Evolutionary conservation across 495 filamentous ascomycete genomes (phyloP).

Genomic region (Ramalina peruviana): DNA sequence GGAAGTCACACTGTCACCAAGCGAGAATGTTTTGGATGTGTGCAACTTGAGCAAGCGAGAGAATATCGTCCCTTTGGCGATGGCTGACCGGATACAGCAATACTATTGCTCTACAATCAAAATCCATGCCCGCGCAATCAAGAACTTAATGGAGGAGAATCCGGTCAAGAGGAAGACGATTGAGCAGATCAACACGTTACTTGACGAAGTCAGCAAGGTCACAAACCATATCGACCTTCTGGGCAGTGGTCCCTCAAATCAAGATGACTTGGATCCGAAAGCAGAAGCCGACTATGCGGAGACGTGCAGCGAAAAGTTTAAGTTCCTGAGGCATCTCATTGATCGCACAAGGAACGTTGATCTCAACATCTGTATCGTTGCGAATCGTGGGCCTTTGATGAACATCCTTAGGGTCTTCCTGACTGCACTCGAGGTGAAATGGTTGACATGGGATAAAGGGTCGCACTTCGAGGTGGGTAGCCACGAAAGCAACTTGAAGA

Average conservation of each 20-base stretch:
- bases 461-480: conserved; percentile 20
- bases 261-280: conserved; percentile 23
- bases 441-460: conserved; percentile 28
- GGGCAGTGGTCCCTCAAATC: conserved; percentile 23
- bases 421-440: conserved; percentile 31
- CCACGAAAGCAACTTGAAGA: conserved; percentile 27
- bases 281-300: conserved; percentile 41
- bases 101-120: conserved; percentile 18
- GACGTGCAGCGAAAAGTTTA: conserved; percentile 42
- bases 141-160: conserved; percentile 10
- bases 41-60: conserved; percentile 12
- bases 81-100: conserved; percentile 15
- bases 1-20: conserved; percentile 4
- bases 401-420: conserved; percentile 40
- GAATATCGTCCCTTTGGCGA: conserved; percentile 15
- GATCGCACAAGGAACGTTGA: conserved; percentile 25
- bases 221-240: conserved; percentile 42
- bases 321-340: conserved; percentile 39
- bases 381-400: conserved; percentile 28
- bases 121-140: conserved; percentile 11
- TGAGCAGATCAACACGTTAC: conserved; percentile 24
- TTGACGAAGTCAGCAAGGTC: conserved; percentile 33
- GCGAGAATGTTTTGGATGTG: conserved; percentile 4
- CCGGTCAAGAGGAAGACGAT: conserved; percentile 9
- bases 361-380: conserved; percentile 35